These are phyloP conservation scores for Geosmithia flava DNA, from an alignment of 2,329 filamentous ascomycete genomes.

Conservation along the genomic window DNA sequence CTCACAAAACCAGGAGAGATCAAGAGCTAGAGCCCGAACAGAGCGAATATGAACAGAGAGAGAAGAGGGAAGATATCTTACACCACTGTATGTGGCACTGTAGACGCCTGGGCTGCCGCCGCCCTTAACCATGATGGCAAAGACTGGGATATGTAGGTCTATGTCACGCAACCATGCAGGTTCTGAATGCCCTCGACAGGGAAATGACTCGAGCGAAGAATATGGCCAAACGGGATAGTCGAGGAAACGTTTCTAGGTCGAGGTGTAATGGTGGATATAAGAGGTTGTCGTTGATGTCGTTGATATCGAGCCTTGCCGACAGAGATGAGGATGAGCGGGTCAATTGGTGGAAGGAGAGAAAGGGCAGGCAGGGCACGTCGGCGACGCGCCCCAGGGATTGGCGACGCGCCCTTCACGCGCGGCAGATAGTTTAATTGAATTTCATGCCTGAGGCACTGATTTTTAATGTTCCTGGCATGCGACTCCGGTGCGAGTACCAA, in stretches of 20 bases:
- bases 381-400: slow-evolving; percentile 19
- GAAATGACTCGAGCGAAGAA: neutral
- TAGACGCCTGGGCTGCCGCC: slow-evolving; percentile 39
- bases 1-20: neutral
- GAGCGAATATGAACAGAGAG: neutral
- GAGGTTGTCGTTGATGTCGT: neutral
- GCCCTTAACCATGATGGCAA: slow-evolving; percentile 34
- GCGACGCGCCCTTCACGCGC: slow-evolving; percentile 24
- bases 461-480: neutral
- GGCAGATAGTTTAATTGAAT: slow-evolving; percentile 19
- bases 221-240: neutral
- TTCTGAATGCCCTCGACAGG: neutral
- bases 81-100: slow-evolving; percentile 58
- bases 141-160: neutral
- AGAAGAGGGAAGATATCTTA: slow-evolving; percentile 21
- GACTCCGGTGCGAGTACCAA: too few relatives aligned
- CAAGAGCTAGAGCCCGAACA: neutral
- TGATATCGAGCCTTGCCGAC: neutral
- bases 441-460: slow-evolving; percentile 16
- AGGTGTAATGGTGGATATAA: neutral
- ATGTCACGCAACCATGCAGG: neutral
- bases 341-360: neutral
- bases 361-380: slow-evolving; percentile 13
- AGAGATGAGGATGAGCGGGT: neutral
- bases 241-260: neutral